phyloP scores from a whole-genome alignment of 495 filamentous ascomycete genomes.

The Hypoxylon crocopeplum region DNA sequence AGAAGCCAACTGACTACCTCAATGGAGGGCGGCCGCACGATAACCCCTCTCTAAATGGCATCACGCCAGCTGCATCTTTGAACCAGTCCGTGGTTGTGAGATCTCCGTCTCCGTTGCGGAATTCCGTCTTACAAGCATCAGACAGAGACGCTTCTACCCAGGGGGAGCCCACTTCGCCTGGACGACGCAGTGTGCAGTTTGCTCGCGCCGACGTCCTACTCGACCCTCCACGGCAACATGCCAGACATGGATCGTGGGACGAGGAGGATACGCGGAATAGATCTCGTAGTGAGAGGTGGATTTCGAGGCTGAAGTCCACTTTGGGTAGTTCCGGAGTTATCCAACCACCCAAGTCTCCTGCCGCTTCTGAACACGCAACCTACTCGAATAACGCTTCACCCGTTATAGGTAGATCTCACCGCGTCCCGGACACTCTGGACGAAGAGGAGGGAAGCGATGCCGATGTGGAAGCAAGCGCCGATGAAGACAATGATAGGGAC shows the following conservation, averaged over 20 bases:
- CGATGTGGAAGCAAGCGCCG: conserved; percentile 75
- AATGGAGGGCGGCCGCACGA: conserved; percentile 52
- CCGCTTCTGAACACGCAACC: conserved; percentile 38
- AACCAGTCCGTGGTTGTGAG: conserved; percentile 19
- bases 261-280: conserved; percentile 62
- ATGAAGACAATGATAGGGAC: conserved; percentile 57
- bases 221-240: conserved; percentile 53
- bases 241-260: conserved; percentile 63
- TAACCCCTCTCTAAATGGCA: conserved; percentile 18
- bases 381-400: conserved; percentile 53
- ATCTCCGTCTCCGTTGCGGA: conserved; percentile 28
- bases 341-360: conserved; percentile 53
- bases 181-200: conserved; percentile 71
- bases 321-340: conserved; percentile 54
- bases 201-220: conserved; percentile 55
- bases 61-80: conserved; percentile 11
- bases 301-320: conserved; percentile 68
- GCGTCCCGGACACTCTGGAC: conserved; percentile 57
- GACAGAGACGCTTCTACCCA: conserved; percentile 26
- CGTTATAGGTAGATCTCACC: conserved; percentile 48
- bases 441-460: conserved; percentile 73
- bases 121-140: conserved; percentile 1
- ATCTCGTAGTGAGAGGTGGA: conserved; percentile 67
- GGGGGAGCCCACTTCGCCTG: conserved; percentile 42
- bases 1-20: conserved; percentile 50